Base-by-base conservation (phyloP, 139 green algal species). In the Chlorella sp. region DNA sequence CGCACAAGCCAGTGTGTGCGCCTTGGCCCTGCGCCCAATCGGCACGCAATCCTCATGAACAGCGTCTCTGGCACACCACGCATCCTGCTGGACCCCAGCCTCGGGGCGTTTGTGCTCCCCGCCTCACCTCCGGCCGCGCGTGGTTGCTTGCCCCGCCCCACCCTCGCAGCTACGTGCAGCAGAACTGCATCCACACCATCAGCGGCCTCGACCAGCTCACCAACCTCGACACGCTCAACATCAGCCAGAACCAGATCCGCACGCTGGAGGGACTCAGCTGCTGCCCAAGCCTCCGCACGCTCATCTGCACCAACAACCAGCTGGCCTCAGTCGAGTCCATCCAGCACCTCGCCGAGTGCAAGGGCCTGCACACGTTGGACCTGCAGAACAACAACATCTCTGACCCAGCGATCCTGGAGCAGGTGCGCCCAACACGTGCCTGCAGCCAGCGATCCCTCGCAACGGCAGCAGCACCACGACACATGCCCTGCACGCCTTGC, bases 91-190 rank as follows among this genome's bases (percentile, higher is more conserved):
- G 42, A 55, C 17, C 42, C 42, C 42, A 55, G 42, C 42, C 10
- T 55, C 10, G 10, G 10, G 10, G 10, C 10, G 10, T 17, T 55
- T 55, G 10, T 55, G 42, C 42, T 55, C 10, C 42, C 10, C 42
- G n/a, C n/a, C n/a, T n/a, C n/a, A n/a, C n/a, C n/a, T n/a, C n/a
- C n/a, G n/a, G n/a, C n/a, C n/a, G n/a, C n/a, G n/a, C n/a, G n/a
- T n/a, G n/a, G n/a, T n/a, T n/a, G n/a, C n/a, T 22, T 62, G 51
- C 29, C 51, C 3, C 14, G 51, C 62, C 55, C 3, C 30, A n/a
- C 3, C 6, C n/a, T 35, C n/a, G 50, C 85, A 93, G 88, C 62
- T 97, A 89, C 71, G 69, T 92, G 31, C 93, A 98, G 80, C 80
- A 95, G 49, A 98, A 97, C 73, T 78, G 80, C 63, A 74, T 97